Evolutionary conservation across 148 eudicot genomes (phyloP).

Genomic region (Diospyros lotus): DNA sequence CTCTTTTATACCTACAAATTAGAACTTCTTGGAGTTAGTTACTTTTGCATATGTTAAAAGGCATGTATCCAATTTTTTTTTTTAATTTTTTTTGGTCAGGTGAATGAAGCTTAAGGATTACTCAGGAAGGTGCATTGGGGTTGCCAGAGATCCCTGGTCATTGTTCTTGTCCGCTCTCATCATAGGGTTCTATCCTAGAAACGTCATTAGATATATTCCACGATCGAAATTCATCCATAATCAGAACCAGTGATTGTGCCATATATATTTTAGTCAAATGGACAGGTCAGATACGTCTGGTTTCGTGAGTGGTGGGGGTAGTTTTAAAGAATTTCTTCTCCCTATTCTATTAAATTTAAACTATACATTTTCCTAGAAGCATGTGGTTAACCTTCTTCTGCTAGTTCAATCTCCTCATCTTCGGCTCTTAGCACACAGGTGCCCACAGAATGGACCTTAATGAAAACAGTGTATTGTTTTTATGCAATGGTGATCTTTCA

Average conservation of each 20-base stretch:
- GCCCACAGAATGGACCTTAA: conserved; percentile 48
- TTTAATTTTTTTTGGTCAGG: conserved; percentile 2
- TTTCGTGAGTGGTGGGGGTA: conserved; percentile 77
- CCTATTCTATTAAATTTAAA: conserved; percentile 29
- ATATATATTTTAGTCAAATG: conserved; percentile 29
- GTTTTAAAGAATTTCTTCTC: conserved; percentile 28
- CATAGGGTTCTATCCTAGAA: conserved; percentile 21
- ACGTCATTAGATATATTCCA: conserved; percentile 15
- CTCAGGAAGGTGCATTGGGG: conserved; percentile 11
- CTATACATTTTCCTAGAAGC: conserved; percentile 19
- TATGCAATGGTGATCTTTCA: conserved; percentile 26
- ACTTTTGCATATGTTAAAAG: background rate
- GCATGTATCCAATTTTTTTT: background rate
- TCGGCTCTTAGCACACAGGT: conserved; percentile 15
- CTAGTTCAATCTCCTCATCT: conserved; percentile 15
- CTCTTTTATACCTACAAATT: background rate
- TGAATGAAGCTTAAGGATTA: conserved; percentile 18
- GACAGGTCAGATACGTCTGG: conserved; percentile 84
- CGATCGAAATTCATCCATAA: conserved; percentile 3
- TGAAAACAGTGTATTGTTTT: conserved; percentile 18
- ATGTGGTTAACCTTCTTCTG: conserved; percentile 24
- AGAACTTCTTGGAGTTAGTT: background rate
- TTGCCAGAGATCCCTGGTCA: background rate
- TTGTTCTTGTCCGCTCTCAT: conserved; percentile 9
- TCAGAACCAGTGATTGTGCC: background rate